phyloP scores from a whole-genome alignment of 106 monocot species.

The Narthecium ossifragum region DNA sequence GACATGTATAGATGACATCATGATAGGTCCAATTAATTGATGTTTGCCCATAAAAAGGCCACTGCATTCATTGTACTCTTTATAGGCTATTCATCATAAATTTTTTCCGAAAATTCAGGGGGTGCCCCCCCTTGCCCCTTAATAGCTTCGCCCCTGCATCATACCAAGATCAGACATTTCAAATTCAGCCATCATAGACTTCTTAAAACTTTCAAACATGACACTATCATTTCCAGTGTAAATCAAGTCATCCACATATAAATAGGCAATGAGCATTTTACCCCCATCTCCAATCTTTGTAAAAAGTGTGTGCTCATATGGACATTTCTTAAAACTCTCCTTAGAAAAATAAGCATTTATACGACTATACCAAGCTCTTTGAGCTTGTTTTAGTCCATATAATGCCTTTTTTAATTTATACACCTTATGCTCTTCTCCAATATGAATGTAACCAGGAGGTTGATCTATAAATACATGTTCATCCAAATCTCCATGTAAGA shows the following conservation, averaged over 20 bases:
- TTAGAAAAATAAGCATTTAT: constrained; percentile 5
- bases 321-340: constrained; percentile 14
- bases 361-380: constrained; percentile 7
- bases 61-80: no score
- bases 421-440: constrained; percentile 10
- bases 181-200: constrained; percentile 15
- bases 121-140: no score
- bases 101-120: no score
- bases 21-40: no score
- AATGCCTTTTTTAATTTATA: constrained; percentile 1
- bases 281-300: neutral
- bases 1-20: no score
- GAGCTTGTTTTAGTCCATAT: constrained; percentile 7
- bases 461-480: constrained; percentile 18
- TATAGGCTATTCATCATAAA: no score
- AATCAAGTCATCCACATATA: constrained; percentile 24
- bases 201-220: constrained; percentile 14
- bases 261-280: neutral
- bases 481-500: constrained; percentile 7
- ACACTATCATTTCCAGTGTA: constrained; percentile 9
- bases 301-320: constrained; percentile 14
- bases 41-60: no score
- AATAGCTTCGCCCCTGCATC: no score
- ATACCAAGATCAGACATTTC: constrained; percentile 5
- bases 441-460: constrained; percentile 1